phyloP scores from a whole-genome alignment of 176 grass and related monocot genomes.

The Guadua angustifolia region DNA sequence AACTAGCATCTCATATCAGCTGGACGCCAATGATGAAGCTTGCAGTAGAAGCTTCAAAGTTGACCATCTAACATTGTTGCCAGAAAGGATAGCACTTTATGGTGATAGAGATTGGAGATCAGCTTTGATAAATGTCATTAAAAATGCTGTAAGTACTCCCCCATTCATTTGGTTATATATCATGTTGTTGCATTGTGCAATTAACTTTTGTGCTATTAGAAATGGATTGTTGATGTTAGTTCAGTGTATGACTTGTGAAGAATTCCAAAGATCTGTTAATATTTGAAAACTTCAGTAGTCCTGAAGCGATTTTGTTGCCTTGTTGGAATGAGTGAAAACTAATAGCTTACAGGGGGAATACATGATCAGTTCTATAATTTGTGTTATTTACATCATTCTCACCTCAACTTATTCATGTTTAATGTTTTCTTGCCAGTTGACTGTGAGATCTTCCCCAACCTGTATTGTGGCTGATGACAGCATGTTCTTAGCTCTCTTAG shows the following conservation, averaged over 20 bases:
- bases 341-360: conserved; percentile 13
- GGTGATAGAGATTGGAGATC: conserved; percentile 82
- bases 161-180: conserved; percentile 32
- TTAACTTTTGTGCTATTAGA: conserved; percentile 12
- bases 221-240: not conserved
- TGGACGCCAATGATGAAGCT: conserved; percentile 39
- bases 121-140: conserved; percentile 54
- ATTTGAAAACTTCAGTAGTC: not conserved
- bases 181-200: not conserved
- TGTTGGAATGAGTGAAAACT: conserved; percentile 22
- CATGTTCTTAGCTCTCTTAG: conserved; percentile 69
- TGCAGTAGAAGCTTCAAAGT: conserved; percentile 34
- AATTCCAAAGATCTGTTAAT: conserved; percentile 12
- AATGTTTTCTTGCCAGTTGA: conserved; percentile 56
- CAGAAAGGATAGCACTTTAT: conserved; percentile 83
- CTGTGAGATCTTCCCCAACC: conserved; percentile 57
- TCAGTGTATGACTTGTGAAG: not conserved
- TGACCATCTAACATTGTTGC: conserved; percentile 60
- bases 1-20: conserved; percentile 76
- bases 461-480: conserved; percentile 92
- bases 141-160: conserved; percentile 68
- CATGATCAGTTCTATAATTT: conserved; percentile 1
- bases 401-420: conserved; percentile 37
- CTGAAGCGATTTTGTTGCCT: not conserved
- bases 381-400: conserved; percentile 22